Percentiles rank a stretch among this genome's conserved stretches.
Conservation (phyloP, 2,329 filamentous ascomycete genomes). For the Nigrospora oryzae region DNA sequence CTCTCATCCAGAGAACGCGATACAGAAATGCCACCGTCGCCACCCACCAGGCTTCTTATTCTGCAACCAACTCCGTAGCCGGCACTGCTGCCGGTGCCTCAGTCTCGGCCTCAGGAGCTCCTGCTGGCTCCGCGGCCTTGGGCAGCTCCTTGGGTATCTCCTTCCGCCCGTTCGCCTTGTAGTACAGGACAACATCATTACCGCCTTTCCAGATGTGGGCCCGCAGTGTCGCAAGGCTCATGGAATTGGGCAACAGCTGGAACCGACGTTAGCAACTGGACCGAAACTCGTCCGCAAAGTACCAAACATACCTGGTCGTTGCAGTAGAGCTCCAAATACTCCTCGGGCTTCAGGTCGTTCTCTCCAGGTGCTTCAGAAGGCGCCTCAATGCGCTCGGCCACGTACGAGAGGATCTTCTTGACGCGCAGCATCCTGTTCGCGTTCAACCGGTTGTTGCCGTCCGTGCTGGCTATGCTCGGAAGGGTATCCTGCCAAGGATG, state of each 20-base stretch:
- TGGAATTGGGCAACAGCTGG: slow-evolving; percentile 64
- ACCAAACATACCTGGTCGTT: slow-evolving; percentile 67
- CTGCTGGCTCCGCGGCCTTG: slow-evolving; percentile 4
- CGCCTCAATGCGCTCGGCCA: slow-evolving; percentile 83
- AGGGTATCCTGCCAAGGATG: slow-evolving; percentile 71
- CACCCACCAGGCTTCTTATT: too few species aligned
- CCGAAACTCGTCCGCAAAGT: neutral
- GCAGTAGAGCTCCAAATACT: slow-evolving; percentile 92
- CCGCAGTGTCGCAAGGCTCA: slow-evolving; percentile 89
- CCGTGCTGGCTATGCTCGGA: slow-evolving; percentile 63
- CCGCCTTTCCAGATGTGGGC: slow-evolving; percentile 91
- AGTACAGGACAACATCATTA: slow-evolving; percentile 85
- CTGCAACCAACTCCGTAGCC: too few species aligned
- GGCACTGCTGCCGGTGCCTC: neutral
- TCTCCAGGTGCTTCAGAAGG: slow-evolving; percentile 50
- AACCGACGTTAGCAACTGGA: slow-evolving; percentile 9
- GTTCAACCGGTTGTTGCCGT: slow-evolving; percentile 85
- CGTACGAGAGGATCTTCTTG: slow-evolving; percentile 87
- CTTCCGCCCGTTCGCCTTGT: slow-evolving; percentile 86
- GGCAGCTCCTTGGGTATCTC: slow-evolving; percentile 34
- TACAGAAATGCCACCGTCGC: too few species aligned
- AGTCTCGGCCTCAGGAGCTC: neutral
- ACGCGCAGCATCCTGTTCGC: slow-evolving; percentile 95
- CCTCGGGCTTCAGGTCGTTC: slow-evolving; percentile 66
- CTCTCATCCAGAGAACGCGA: too few species aligned